Conservation (phyloP, 208 protist species). For the Naegleria fowleri region DNA sequence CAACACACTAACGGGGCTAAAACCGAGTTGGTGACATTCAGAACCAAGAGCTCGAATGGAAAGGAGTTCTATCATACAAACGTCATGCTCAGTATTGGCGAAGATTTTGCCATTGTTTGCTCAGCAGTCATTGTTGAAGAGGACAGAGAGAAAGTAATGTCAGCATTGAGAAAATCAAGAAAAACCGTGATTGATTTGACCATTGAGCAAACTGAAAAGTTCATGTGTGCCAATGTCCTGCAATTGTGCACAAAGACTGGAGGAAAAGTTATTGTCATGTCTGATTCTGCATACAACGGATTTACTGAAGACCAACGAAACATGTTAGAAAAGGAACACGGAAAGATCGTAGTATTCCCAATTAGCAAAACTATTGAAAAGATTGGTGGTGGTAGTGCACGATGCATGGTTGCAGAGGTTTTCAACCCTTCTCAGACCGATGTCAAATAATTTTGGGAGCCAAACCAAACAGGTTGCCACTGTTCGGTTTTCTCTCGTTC, state of each 20-base stretch:
- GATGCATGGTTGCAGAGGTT: constrained; percentile 29
- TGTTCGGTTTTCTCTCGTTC: too few relatives aligned
- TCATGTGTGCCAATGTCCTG: constrained; percentile 25
- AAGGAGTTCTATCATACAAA: constrained; percentile 29
- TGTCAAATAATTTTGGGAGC: background rate
- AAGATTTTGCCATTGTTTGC: constrained; percentile 22
- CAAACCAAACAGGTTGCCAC: too few relatives aligned
- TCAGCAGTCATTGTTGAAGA: background rate
- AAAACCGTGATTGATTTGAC: constrained; percentile 13
- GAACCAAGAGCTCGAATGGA: background rate
- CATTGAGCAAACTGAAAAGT: constrained; percentile 21
- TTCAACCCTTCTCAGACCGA: background rate
- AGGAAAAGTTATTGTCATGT: background rate
- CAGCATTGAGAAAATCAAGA: background rate
- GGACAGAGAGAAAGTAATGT: background rate
- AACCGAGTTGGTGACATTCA: background rate
- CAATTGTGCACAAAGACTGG: background rate
- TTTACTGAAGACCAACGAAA: constrained; percentile 12
- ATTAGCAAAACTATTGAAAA: constrained; percentile 22
- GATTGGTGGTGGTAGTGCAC: constrained; percentile 20
- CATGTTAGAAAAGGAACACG: background rate
- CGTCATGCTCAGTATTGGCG: constrained; percentile 29
- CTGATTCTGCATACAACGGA: background rate
- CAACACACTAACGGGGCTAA: background rate
- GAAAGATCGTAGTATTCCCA: constrained; percentile 9